These are phyloP conservation scores for Skeletonema grethae DNA, from an alignment of 108 stramenopile genomes.

Conservation along the genomic window DNA sequence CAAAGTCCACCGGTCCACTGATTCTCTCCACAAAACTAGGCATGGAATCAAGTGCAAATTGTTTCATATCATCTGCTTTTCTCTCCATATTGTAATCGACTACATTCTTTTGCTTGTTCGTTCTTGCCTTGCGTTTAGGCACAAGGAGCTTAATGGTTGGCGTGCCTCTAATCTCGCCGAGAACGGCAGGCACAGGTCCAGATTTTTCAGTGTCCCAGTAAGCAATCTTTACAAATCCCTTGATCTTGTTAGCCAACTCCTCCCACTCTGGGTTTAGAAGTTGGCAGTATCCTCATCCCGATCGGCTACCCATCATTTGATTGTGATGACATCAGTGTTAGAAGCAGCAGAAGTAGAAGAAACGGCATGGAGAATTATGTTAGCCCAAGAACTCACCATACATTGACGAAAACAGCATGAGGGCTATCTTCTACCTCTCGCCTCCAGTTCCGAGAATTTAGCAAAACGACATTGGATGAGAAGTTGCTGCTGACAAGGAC, in stretches of 20 bases:
- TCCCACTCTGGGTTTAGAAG: conserved; percentile 72
- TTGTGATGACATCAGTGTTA: background rate
- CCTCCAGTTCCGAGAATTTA: conserved; percentile 63
- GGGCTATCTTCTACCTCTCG: conserved; percentile 60
- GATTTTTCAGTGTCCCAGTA: conserved; percentile 74
- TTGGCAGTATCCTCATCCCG: conserved; percentile 80
- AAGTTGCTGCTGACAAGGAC: conserved; percentile 20
- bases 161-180: conserved; percentile 67
- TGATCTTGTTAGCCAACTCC: conserved; percentile 59
- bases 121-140: conserved; percentile 63
- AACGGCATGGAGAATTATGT: background rate
- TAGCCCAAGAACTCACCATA: conserved; percentile 39
- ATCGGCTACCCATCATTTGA: conserved; percentile 25
- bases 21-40: conserved; percentile 58
- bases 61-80: conserved; percentile 59
- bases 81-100: conserved; percentile 70
- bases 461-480: conserved; percentile 62
- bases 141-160: conserved; percentile 63
- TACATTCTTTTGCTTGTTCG: conserved; percentile 57
- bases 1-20: conserved; percentile 47
- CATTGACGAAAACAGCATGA: conserved; percentile 67
- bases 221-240: conserved; percentile 63
- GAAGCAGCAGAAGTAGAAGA: background rate
- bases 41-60: conserved; percentile 61
- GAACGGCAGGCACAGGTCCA: conserved; percentile 48